A percentile compares a stretch with the other conserved stretches of the same genome.
These are phyloP conservation scores for Pleurotus citrinopileatus DNA, from an alignment of 768 basidiomycete genomes.

Conservation along the genomic window DNA sequence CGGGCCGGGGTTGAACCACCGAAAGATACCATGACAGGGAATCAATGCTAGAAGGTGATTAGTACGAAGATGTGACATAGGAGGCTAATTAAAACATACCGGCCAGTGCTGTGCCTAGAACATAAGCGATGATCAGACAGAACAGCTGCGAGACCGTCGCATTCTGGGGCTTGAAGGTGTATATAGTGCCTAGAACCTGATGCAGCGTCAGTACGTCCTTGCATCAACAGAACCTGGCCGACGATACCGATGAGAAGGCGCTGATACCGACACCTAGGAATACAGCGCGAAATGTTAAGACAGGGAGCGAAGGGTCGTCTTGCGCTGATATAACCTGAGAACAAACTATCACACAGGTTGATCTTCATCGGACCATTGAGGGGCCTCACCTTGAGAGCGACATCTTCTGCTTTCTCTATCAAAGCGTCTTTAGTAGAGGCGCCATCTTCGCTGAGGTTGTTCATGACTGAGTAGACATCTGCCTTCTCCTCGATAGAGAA, in stretches of 20 bases:
- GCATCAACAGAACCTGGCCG: background rate
- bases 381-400: conserved; percentile 17
- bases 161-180: conserved; percentile 42
- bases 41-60: conserved; percentile 26
- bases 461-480: background rate
- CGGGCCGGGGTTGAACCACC: conserved; percentile 52
- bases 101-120: conserved; percentile 48
- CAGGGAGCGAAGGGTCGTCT: conserved; percentile 45
- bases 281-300: conserved; percentile 45
- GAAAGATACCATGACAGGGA: conserved; percentile 41
- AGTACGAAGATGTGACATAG: background rate
- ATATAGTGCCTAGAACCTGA: conserved; percentile 34
- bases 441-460: background rate
- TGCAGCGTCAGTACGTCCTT: background rate
- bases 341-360: background rate
- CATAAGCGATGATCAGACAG: conserved; percentile 53
- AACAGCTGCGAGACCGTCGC: conserved; percentile 54
- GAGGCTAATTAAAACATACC: conserved; percentile 21
- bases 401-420: conserved; percentile 17
- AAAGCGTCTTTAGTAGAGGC: background rate
- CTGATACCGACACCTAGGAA: conserved; percentile 48
- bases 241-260: conserved; percentile 40
- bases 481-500: background rate
- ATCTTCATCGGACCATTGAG: background rate
- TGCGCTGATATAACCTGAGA: conserved; percentile 42